Base-by-base conservation (phyloP, 1,139 yeast genomes). In the Protomyces gravidus region DNA sequence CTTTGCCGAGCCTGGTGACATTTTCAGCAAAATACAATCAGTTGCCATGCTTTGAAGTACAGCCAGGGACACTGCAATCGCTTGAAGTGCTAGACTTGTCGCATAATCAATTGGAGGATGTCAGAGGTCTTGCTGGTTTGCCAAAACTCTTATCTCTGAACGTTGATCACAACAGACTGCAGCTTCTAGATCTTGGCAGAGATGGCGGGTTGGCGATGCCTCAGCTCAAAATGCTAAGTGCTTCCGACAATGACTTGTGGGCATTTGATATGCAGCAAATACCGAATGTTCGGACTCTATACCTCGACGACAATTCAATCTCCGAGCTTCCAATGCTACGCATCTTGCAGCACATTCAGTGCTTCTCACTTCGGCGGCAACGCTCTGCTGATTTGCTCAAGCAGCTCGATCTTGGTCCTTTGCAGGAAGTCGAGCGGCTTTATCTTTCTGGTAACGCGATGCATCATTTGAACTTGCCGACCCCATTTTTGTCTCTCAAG, bases 401-500 rank as follows among this genome's bases (percentile, higher is more conserved):
- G 5, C 40, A 45, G 26, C 49, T 59, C 9, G 39, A 48, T 19
- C 19, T 15, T 6, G 23, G 17, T 36, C 47, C 49, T 15, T 26
- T 66, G 23, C 53, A 60, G 25, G 73, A 71, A 46, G 63, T 69
- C 1, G 65, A 66, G 36, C 64, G 66, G 42, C 57, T 72, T 27
- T 59, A 65, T 42, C 51, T 71, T n/a, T 67, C 70, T 4, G 70
- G 69, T 7, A 69, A 66, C 27, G 57, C 57, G 13, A 58, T 68
- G 49, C 45, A 53, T 7, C 57, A 40, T 21, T 63, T 66, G 32
- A 63, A 61, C 6, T 63, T 68, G 45, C 52, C 61, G 7, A 68
- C 67, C 40, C 69, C 69, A n/a, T 72, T 71, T 56, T 59, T 70
- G 61, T 70, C 69, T 51, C 64, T 72, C 26, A 72, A 70, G 46